These are phyloP conservation scores for Penicillium argentinense DNA, from an alignment of 495 filamentous ascomycete species.

Conservation along the genomic window DNA sequence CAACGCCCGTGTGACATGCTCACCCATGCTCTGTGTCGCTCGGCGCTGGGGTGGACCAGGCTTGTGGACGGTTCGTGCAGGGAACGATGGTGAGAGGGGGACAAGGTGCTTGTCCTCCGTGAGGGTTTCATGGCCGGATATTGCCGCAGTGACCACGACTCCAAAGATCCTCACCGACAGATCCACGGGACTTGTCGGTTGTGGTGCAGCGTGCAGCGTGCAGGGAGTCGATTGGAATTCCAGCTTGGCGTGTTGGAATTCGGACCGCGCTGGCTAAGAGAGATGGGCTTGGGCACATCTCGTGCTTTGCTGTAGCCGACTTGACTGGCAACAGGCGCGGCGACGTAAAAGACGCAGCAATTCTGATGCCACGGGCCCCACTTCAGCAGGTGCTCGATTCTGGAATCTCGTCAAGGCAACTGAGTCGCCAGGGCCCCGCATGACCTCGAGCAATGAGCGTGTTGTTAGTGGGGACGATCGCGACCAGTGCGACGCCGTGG, in stretches of 20 bases:
- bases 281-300: no score
- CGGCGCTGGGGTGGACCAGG: slow-evolving; percentile 4
- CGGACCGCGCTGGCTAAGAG: slow-evolving; percentile 1
- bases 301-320: no score
- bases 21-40: slow-evolving; percentile 6
- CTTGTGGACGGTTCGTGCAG: not conserved
- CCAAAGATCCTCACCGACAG: slow-evolving; percentile 17
- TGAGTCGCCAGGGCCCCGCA: slow-evolving; percentile 16
- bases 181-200: no score
- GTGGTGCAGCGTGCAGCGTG: not conserved
- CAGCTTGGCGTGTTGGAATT: slow-evolving; percentile 10
- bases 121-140: slow-evolving; percentile 1
- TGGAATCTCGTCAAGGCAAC: slow-evolving; percentile 13
- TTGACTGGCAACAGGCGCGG: no score
- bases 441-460: slow-evolving; percentile 6
- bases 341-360: no score
- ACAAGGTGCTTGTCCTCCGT: not conserved
- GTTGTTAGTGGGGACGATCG: slow-evolving; percentile 2
- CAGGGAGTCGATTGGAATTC: slow-evolving; percentile 10
- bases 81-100: not conserved
- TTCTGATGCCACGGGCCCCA: not conserved
- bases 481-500: slow-evolving; percentile 1
- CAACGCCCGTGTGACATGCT: slow-evolving; percentile 7
- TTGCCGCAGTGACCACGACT: no score
- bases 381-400: not conserved